Evolutionary conservation across 805 yeast genomes (phyloP), one percentile per base, ranked within the genome.

Genomic region (Cyberlindnera mycetangii): DNA sequence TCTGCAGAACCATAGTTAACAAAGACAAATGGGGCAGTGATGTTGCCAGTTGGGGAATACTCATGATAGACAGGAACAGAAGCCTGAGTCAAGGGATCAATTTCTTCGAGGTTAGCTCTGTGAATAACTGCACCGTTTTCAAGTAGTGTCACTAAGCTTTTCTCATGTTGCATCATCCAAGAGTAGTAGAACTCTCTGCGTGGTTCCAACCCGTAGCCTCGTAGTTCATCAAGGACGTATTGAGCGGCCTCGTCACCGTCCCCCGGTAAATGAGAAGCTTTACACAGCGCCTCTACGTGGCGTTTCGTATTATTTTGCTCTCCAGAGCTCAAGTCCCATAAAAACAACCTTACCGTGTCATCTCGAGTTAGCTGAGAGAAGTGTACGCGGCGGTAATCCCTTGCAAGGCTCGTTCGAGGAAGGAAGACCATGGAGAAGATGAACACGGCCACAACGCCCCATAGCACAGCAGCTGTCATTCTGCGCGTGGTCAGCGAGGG

Each of bases 311-410:
- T 50, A 32, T 69, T 68, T n/a, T 19, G 7, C 37, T 14, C 35
- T 14, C 36, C 39, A n/a, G 58, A 52, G 24, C 56, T 50, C 34
- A 78, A 56, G 3, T 68, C 54, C 18, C 66, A 67, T 39, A 86
- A 58, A 51, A 74, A 81, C 16, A 78, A 62, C 27, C 96, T 70
- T 52, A 85, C 81, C 24, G 85, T 72, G 50, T 89, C 97, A 9
- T 79, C 74, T 44, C 72, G 74, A 3, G 95, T 82, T 39, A 87
- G 59, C 42, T 69, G 74, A 28, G 80, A 73, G 25, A 83, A 81
- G 63, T 88, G 87, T 51, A 87, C 62, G 39, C 96, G 67, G 54
- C 92, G 74, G 55, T 85, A 78, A 62, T 90, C 97, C 51, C 96
- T 69, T 39, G 85, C 79, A 16, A 88, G 67, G 2, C 96, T 86